Evolutionary conservation across 371 early-diverging fungal genomes (phyloP).

Genomic region (Rhizopus sp.): DNA sequence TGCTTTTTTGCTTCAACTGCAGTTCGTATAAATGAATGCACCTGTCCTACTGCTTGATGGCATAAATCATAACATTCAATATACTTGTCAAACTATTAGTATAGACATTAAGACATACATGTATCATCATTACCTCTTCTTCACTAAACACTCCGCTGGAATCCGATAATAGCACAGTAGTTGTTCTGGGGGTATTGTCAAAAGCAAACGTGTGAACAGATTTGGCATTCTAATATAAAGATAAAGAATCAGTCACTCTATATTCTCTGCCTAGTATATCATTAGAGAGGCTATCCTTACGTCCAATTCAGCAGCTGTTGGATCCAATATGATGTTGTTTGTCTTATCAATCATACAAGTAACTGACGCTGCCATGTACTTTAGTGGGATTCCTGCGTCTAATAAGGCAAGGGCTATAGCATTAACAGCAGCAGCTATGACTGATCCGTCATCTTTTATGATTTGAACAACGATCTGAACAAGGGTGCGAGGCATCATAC

Average conservation of each 20-base stretch:
- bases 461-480: conserved; percentile 86
- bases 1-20: conserved; percentile 59
- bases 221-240: conserved; percentile 48
- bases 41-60: conserved; percentile 51
- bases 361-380: conserved; percentile 69
- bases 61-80: conserved; percentile 51
- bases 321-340: conserved; percentile 78
- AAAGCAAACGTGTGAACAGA: conserved; percentile 89
- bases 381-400: conserved; percentile 92
- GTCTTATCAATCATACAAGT: conserved; percentile 68
- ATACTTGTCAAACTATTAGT: conserved; percentile 29
- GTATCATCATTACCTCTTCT: conserved; percentile 55
- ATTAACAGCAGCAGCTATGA: conserved; percentile 81
- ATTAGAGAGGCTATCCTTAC: conserved; percentile 29
- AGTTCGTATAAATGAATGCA: conserved; percentile 60
- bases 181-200: conserved; percentile 49
- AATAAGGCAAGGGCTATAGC: conserved; percentile 83
- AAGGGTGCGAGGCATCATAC: conserved; percentile 87
- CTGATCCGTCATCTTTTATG: conserved; percentile 83
- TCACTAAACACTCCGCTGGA: conserved; percentile 73
- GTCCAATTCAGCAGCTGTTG: conserved; percentile 72
- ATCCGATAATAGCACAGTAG: conserved; percentile 52
- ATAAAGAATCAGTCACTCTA: neutral
- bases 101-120: neutral
- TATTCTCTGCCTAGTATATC: too few relatives aligned